These are phyloP conservation scores for Fusarium sp. DNA, from an alignment of 2,329 filamentous ascomycete species.

Conservation along the genomic window DNA sequence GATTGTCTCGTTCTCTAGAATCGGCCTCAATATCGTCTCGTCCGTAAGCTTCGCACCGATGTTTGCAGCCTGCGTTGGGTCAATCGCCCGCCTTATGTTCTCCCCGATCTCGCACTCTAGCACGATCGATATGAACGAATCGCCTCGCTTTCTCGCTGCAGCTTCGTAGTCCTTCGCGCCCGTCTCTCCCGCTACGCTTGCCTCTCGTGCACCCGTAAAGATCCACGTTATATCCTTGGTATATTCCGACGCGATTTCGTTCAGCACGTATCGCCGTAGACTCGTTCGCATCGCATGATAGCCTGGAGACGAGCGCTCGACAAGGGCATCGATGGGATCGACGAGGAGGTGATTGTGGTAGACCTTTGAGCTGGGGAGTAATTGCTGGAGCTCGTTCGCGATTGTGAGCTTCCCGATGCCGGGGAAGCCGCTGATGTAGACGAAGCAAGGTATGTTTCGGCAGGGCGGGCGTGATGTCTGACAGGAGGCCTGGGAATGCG, in stretches of 20 bases:
- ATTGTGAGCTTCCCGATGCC: neutral
- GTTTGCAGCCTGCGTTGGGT: accelerated
- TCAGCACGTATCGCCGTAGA: neutral
- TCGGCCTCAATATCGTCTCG: neutral
- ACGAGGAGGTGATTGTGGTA: neutral
- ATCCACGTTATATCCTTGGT: neutral
- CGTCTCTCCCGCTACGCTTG: neutral
- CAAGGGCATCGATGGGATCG: neutral
- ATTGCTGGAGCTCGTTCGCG: neutral
- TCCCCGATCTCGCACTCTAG: neutral
- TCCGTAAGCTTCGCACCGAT: neutral
- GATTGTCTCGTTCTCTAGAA: neutral
- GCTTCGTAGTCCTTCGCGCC: neutral
- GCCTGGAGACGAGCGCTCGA: neutral
- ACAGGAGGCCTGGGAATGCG: accelerated
- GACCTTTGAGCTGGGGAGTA: neutral
- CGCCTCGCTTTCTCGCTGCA: accelerated
- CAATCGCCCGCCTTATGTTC: neutral
- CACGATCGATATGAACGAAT: neutral
- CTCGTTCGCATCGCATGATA: neutral
- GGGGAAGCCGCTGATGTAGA: slow-evolving; percentile 8
- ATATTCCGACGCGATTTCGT: neutral
- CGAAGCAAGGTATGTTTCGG: neutral
- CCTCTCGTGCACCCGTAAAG: neutral
- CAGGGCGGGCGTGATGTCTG: accelerated